Evolutionary conservation across 2,329 filamentous ascomycete species (phyloP), one percentile per base, ranked within the genome.

Genomic region (Neonectria ditissima): DNA sequence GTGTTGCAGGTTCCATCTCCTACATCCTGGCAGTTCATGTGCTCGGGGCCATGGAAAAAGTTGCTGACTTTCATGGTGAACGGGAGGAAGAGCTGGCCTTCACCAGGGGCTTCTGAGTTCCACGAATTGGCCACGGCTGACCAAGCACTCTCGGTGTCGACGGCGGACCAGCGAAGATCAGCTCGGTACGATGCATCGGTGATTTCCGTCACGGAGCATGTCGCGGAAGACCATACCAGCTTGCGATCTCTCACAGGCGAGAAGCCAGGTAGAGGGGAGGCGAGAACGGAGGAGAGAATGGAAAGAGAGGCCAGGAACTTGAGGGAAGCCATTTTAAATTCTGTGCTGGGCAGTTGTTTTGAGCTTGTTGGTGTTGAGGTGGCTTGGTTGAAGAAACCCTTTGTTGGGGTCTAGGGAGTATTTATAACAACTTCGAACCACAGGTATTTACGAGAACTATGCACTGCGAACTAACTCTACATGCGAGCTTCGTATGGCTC

Each of bases 1-100:
- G 44, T 57, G 22, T 57, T 50, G 45, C 55, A 51, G 10, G 44
- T 50, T 2, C 55, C 55, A 14, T 56, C 54, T 20, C 54, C 54
- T 9, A 56, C 43, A 24, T 56, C 54, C 18, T 48, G 54, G 22
- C 55, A 50, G 44, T 57, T 57, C 26, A 59, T 52, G 24, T 45
- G 34, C 56, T 59, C 47, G 6, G 56, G 47, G 2, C 56, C 56
- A 20, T 53, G 34, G 14, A 59, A 59, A 48, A 59, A 59, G 37
- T 59, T 59, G 48, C 56, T 59, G 18, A 45, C 56, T 26, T 28
- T 50, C 55, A 50, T 52, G 20, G 55, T 34, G 16, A 58, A 58
- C 4, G 55, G 34, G 5, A 58, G 45, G 24, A 56, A 37, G 7
- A 24, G n/a, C 30, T 56, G 54, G 14, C 30, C 43, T 16, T 24